Evolutionary conservation across 2,329 filamentous ascomycete species (phyloP), one percentile per base, ranked within the genome.

Genomic region (Cladosporium velox): DNA sequence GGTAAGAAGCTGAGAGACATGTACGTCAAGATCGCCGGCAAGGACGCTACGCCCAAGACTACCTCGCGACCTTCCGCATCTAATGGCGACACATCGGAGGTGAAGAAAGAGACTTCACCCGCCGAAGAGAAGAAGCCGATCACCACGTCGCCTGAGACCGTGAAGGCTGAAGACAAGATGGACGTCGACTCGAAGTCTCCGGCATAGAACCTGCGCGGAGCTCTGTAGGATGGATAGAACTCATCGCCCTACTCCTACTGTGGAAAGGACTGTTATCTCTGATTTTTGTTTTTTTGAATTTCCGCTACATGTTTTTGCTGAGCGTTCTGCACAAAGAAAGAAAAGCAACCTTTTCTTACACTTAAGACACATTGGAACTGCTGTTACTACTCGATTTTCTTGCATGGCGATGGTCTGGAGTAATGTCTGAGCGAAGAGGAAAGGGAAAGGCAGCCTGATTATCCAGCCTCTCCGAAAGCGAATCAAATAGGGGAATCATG

Each of bases 1-100:
- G 77, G 76, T 7, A 67, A 70, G 51, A 78, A 77, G 70, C 71
- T 78, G 34, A 72, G 72, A 32, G 75, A 74, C 54, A 76, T 78
- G 75, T 78, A 75, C 69, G 72, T 74, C 65, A 78, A 77, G 70
- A 71, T 77, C 24, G 68, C 72, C 6, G 61, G 61, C 2, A 55
- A 55, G 35, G 61, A 59, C 14, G 47, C 59, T 12, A 64, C 55
- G 2, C 55, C 59, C 8, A 58, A 49, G n/a, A 38, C 57, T n/a
- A 57, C 65, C 18, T 57, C 63, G 15, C 21, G 35, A 14, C 32
- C 41, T 8, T 44, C 59, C 15, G 52, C 49, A 24, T 47, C 61
- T 8, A 54, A 64, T 15, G 26, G 35, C 18, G n/a, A 30, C n/a
- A 30, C 32, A 28, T 52, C 24, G 28, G 41, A 54, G 30, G 38